Percentiles rank a stretch among this genome's conserved stretches.
These are phyloP conservation scores for Podospora bellae-mahoneyi DNA, from an alignment of 495 filamentous ascomycete species.

Conservation along the genomic window DNA sequence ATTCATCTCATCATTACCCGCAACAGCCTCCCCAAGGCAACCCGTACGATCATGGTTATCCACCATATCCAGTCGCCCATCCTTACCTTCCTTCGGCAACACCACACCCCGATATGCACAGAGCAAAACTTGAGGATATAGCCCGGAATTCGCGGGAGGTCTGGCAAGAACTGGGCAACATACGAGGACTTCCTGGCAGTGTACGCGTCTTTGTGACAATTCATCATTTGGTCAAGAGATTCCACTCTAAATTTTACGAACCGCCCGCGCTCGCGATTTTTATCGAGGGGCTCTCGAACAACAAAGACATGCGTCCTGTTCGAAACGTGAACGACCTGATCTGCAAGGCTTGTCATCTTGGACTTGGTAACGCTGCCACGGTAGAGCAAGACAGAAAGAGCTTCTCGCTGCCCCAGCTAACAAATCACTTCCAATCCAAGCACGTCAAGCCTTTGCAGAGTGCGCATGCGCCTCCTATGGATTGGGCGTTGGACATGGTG, in stretches of 20 bases:
- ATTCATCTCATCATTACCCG: slow-evolving; percentile 22
- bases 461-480: slow-evolving; percentile 31
- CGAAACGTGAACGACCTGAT: slow-evolving; percentile 61
- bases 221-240: slow-evolving; percentile 56
- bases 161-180: slow-evolving; percentile 56
- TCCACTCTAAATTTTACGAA: slow-evolving; percentile 51
- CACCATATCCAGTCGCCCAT: slow-evolving; percentile 16
- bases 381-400: slow-evolving; percentile 45
- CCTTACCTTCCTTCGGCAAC: slow-evolving; percentile 21
- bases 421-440: slow-evolving; percentile 63
- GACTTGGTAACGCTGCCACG: slow-evolving; percentile 33
- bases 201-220: slow-evolving; percentile 62
- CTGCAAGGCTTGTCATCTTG: slow-evolving; percentile 57
- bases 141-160: slow-evolving; percentile 56
- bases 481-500: slow-evolving; percentile 72
- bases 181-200: slow-evolving; percentile 61
- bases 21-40: slow-evolving; percentile 23
- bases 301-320: slow-evolving; percentile 63
- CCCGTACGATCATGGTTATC: slow-evolving; percentile 30
- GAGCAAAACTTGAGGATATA: slow-evolving; percentile 56
- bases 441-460: slow-evolving; percentile 47
- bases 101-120: slow-evolving; percentile 39
- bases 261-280: slow-evolving; percentile 59
- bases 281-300: slow-evolving; percentile 61
- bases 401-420: slow-evolving; percentile 59